Evolutionary conservation across 2,329 filamentous ascomycete species (phyloP).

Genomic region (Trichoderma polysporum): DNA sequence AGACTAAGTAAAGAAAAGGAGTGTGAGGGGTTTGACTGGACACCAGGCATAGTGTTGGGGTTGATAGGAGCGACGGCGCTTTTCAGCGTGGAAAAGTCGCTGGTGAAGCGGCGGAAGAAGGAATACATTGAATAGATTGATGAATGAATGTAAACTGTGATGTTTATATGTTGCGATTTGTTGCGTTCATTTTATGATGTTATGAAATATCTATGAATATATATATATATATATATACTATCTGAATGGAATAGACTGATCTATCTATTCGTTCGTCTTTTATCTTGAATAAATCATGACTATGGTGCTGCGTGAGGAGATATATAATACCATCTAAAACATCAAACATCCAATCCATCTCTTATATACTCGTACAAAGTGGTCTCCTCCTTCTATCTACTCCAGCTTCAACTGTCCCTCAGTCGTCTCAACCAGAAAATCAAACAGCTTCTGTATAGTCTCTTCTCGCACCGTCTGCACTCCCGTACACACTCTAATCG

Average conservation of each 20-base stretch:
- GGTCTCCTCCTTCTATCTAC: background rate
- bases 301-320: no score
- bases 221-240: background rate
- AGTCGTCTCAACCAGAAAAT: slow-evolving; percentile 64
- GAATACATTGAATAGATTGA: background rate
- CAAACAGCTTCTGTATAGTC: slow-evolving; percentile 72
- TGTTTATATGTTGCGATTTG: background rate
- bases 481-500: slow-evolving; percentile 78
- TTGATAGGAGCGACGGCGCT: slow-evolving; percentile 19
- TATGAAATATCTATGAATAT: background rate
- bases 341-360: background rate
- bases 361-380: background rate
- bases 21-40: slow-evolving; percentile 20
- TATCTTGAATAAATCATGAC: background rate
- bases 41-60: slow-evolving; percentile 12
- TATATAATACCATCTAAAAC: no score
- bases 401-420: slow-evolving; percentile 48
- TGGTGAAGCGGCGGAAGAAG: slow-evolving; percentile 16
- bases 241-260: background rate
- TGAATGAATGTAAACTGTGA: background rate
- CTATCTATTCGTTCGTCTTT: background rate
- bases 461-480: slow-evolving; percentile 67
- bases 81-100: slow-evolving; percentile 19
- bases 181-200: background rate
- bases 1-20: slow-evolving; percentile 19